These are phyloP conservation scores for Aphanomyces astaci DNA, from an alignment of 352 stramenopile genomes.

Conservation along the genomic window DNA sequence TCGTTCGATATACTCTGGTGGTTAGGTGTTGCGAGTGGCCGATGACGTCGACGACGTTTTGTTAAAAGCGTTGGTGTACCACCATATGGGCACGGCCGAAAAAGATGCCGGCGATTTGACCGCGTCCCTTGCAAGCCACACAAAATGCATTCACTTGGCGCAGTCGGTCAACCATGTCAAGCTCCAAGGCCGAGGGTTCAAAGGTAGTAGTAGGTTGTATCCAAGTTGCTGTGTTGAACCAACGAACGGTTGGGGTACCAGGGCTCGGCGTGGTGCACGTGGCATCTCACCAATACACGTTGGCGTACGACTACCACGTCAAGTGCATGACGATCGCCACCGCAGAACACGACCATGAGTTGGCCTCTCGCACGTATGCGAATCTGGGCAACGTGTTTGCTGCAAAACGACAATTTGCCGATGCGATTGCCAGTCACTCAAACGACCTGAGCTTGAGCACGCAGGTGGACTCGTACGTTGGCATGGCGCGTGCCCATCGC, in stretches of 20 bases:
- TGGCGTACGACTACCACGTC: conserved; percentile 51
- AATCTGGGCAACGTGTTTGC: conserved; percentile 70
- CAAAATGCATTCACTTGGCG: conserved; percentile 42
- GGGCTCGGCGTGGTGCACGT: conserved; percentile 49
- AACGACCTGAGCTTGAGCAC: conserved; percentile 44
- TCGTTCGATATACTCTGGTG: conserved; percentile 21
- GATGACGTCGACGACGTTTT: conserved; percentile 19
- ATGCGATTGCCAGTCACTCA: conserved; percentile 51
- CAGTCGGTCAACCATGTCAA: conserved; percentile 32
- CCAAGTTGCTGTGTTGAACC: background rate
- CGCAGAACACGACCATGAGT: conserved; percentile 41
- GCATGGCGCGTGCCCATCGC: conserved; percentile 46
- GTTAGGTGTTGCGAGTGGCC: background rate
- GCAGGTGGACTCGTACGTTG: conserved; percentile 40
- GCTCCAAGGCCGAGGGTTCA: conserved; percentile 48
- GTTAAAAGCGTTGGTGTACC: conserved; percentile 42
- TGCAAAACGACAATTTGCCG: conserved; percentile 41
- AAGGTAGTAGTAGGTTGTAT: conserved; percentile 33
- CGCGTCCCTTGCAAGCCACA: conserved; percentile 39
- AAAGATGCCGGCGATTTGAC: conserved; percentile 44
- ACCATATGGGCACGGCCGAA: conserved; percentile 62
- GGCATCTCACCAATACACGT: conserved; percentile 33
- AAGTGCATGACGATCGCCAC: conserved; percentile 49
- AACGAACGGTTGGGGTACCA: background rate
- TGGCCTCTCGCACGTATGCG: conserved; percentile 63